These are phyloP conservation scores for Blumeriella jaapii DNA, from an alignment of 2,329 filamentous ascomycete species.

Conservation along the genomic window DNA sequence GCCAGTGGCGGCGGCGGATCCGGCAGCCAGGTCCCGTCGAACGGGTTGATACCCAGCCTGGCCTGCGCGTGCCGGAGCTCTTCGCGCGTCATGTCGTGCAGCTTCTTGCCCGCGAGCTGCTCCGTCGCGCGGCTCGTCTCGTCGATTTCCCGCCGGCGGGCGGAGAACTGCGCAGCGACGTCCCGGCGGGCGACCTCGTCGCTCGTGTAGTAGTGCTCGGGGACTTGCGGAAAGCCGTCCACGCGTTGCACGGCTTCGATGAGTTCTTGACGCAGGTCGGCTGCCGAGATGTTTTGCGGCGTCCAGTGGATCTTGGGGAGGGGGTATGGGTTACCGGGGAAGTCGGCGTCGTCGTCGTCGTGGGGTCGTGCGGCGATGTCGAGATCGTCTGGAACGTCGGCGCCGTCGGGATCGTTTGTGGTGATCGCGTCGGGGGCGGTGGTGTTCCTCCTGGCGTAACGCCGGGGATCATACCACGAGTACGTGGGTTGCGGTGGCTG, in stretches of 20 bases:
- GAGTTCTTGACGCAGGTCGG: conserved; percentile 8
- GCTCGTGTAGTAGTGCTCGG: conserved; percentile 14
- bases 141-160: neutral
- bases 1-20: no score
- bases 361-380: neutral
- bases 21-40: no score
- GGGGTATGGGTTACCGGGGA: conserved; percentile 4
- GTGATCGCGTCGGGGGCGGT: no score
- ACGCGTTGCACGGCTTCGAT: conserved; percentile 7
- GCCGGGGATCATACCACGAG: neutral
- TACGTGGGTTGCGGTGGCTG: conserved; percentile 2
- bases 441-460: no score
- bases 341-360: conserved; percentile 2
- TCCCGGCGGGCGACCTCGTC: conserved; percentile 7
- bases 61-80: neutral
- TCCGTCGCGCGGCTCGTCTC: neutral
- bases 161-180: neutral
- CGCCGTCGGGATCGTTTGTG: neutral
- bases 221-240: conserved; percentile 6
- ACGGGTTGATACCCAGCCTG: neutral
- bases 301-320: conserved; percentile 17
- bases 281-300: conserved; percentile 10
- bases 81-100: neutral
- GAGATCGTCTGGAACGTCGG: neutral
- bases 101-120: neutral